phyloP scores from a whole-genome alignment of 2,329 filamentous ascomycete species.

The Lizonia empirigonia region DNA sequence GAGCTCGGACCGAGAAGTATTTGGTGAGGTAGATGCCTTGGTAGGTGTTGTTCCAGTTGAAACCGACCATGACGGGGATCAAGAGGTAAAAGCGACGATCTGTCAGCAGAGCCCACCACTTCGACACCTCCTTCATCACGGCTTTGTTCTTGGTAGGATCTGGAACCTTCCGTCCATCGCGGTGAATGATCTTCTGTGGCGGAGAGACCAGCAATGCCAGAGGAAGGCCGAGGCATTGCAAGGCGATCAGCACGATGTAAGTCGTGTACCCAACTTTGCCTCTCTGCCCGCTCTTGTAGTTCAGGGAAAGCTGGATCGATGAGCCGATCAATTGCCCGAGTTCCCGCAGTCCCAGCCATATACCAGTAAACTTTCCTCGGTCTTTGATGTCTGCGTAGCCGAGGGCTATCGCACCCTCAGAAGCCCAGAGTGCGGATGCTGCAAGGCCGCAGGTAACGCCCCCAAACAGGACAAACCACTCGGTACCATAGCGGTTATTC shows the following conservation, averaged over 20 bases:
- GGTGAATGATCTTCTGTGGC: slow-evolving; percentile 54
- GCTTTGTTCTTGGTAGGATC: slow-evolving; percentile 48
- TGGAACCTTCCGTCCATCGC: slow-evolving; percentile 45
- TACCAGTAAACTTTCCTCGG: slow-evolving; percentile 55
- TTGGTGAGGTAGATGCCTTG: slow-evolving; percentile 59
- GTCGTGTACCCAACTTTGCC: slow-evolving; percentile 56
- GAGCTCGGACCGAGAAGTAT: slow-evolving; percentile 59
- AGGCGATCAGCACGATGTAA: slow-evolving; percentile 48
- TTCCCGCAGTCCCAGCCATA: slow-evolving; percentile 61
- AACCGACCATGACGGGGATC: slow-evolving; percentile 57
- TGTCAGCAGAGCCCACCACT: slow-evolving; percentile 49
- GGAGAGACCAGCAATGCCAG: slow-evolving; percentile 54
- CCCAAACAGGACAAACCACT: slow-evolving; percentile 45
- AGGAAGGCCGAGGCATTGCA: slow-evolving; percentile 55
- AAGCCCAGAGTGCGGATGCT: slow-evolving; percentile 50
- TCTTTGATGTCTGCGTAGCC: slow-evolving; percentile 56
- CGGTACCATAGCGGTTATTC: slow-evolving; percentile 40
- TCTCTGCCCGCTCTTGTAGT: slow-evolving; percentile 50
- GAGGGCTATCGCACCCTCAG: slow-evolving; percentile 51
- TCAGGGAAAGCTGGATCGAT: slow-evolving; percentile 58
- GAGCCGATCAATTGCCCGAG: slow-evolving; percentile 60
- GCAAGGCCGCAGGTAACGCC: slow-evolving; percentile 44
- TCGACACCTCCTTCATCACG: slow-evolving; percentile 47
- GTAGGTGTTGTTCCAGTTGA: slow-evolving; percentile 60
- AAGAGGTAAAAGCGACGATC: slow-evolving; percentile 56